A percentile compares a stretch with the other conserved stretches of the same genome.
phyloP scores from a whole-genome alignment of 345 rosid species.

The Eucalyptus sideroxylon region DNA sequence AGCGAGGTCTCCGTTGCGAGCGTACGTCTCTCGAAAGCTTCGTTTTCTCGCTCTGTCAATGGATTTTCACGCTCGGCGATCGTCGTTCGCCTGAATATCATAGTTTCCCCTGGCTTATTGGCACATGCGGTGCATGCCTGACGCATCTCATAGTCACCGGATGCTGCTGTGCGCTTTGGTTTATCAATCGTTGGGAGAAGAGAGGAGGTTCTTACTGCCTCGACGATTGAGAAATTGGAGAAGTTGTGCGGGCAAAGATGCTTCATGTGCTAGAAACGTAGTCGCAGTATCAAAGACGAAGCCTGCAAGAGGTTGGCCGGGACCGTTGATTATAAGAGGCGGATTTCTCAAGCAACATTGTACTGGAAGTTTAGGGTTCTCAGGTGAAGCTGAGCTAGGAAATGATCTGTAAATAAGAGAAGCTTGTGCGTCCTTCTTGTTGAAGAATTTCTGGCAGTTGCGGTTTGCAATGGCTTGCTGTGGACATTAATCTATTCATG shows the following conservation, averaged over 20 bases:
- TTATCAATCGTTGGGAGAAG: background rate
- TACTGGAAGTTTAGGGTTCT: background rate
- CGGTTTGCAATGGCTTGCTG: background rate
- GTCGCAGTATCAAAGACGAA: background rate
- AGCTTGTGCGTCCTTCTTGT: background rate
- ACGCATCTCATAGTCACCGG: background rate
- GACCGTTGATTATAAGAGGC: background rate
- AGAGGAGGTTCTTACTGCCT: background rate
- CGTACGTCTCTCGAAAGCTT: background rate
- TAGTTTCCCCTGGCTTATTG: background rate
- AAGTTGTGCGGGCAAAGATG: background rate
- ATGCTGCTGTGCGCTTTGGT: background rate
- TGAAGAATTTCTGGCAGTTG: background rate
- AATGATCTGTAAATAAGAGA: background rate
- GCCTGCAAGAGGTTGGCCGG: background rate
- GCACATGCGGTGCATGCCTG: background rate
- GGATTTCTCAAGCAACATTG: background rate
- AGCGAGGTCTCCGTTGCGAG: background rate
- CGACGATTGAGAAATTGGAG: background rate
- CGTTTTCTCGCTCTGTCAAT: background rate
- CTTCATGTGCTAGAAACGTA: background rate
- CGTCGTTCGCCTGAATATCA: background rate
- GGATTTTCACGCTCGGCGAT: background rate
- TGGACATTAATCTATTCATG: background rate
- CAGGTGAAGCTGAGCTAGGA: background rate